A percentile compares a stretch with the other conserved stretches of the same genome.
Evolutionary conservation across 2,329 filamentous ascomycete species (phyloP).

Genomic region (Cercospora citrullina): DNA sequence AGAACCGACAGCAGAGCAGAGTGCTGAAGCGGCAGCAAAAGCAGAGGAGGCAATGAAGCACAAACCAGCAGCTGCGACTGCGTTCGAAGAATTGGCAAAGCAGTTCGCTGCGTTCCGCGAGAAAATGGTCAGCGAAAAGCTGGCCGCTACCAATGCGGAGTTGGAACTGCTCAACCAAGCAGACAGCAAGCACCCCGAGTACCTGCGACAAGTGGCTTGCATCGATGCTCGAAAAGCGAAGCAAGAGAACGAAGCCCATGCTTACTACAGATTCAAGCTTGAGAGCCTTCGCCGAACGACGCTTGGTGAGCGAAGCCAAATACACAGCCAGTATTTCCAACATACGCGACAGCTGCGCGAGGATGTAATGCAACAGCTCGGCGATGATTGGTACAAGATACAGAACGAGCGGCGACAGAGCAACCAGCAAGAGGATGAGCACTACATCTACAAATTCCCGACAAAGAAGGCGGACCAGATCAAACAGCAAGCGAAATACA

Average conservation of each 20-base stretch:
- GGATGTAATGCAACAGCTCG: conserved; percentile 73
- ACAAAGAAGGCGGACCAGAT: conserved; percentile 74
- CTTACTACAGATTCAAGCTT: conserved; percentile 71
- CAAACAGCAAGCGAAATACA: conserved; percentile 85
- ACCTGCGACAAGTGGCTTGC: conserved; percentile 83
- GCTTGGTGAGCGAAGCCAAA: conserved; percentile 78
- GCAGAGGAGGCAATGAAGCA: conserved; percentile 55
- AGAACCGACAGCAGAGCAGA: conserved; percentile 27
- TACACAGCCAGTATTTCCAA: conserved; percentile 90
- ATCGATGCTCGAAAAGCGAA: conserved; percentile 79
- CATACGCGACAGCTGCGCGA: conserved; percentile 80
- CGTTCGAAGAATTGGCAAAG: conserved; percentile 73
- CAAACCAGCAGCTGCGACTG: conserved; percentile 31
- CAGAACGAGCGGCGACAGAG: conserved; percentile 81
- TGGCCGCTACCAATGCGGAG: conserved; percentile 74
- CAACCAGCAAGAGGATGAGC: conserved; percentile 74
- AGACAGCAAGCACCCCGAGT: conserved; percentile 78
- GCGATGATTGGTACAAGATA: conserved; percentile 88
- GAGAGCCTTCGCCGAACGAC: conserved; percentile 72
- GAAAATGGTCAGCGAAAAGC: conserved; percentile 83
- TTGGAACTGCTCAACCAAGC: conserved; percentile 60
- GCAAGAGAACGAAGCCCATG: conserved; percentile 74
- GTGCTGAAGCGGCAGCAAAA: conserved; percentile 43
- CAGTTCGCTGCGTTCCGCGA: conserved; percentile 86
- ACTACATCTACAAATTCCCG: conserved; percentile 80